phyloP scores from a whole-genome alignment of 2,329 filamentous ascomycete species.

The Lasiodiplodia theobromae region DNA sequence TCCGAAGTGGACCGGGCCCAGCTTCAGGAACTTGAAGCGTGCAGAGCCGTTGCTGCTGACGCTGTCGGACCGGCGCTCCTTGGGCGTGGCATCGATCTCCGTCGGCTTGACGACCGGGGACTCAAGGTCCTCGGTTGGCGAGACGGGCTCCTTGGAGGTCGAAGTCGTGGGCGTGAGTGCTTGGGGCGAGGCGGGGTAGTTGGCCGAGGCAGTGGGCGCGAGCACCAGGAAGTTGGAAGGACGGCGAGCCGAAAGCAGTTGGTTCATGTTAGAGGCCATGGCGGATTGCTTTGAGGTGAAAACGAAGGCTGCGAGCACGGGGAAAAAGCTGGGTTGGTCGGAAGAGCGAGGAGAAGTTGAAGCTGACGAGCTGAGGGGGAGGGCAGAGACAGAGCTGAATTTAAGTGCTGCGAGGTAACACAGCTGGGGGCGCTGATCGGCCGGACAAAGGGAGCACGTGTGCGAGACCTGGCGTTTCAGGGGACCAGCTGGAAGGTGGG shows the following conservation, averaged over 20 bases:
- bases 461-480: constrained; percentile 19
- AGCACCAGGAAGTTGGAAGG: constrained; percentile 32
- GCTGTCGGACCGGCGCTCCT: constrained; percentile 58
- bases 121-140: constrained; percentile 22
- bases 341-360: not conserved
- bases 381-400: constrained; percentile 11
- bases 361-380: not conserved
- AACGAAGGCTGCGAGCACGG: not conserved
- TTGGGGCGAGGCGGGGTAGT: constrained; percentile 26
- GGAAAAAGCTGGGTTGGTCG: not conserved
- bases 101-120: constrained; percentile 18
- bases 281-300: constrained; percentile 1
- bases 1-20: constrained; percentile 70
- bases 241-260: constrained; percentile 16
- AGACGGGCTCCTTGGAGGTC: constrained; percentile 11
- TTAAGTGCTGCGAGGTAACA: constrained; percentile 11
- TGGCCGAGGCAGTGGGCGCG: constrained; percentile 32
- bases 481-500: constrained; percentile 14
- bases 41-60: constrained; percentile 54
- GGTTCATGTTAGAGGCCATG: constrained; percentile 19
- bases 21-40: constrained; percentile 64
- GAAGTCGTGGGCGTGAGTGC: constrained; percentile 19
- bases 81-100: constrained; percentile 22
- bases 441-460: constrained; percentile 26
- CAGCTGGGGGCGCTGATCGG: constrained; percentile 12